Evolutionary conservation across 2,329 filamentous ascomycete genomes (phyloP).

Genomic region (Annulohypoxylon truncatum): DNA sequence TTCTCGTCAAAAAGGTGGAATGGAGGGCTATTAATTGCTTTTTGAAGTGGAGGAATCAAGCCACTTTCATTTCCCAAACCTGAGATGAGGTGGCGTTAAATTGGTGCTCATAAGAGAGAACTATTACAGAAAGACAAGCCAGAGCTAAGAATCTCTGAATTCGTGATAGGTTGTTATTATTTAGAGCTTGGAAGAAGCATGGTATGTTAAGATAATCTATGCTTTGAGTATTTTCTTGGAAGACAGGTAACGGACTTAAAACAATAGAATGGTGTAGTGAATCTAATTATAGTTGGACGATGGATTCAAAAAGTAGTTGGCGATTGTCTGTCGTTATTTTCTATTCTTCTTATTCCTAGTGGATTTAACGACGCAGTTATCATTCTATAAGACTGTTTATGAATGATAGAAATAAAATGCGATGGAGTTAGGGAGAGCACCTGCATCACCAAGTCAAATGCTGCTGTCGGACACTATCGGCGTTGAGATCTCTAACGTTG

Average conservation of each 20-base stretch:
- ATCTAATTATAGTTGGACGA: too few relatives aligned
- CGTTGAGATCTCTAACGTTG: not conserved
- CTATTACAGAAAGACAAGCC: not conserved
- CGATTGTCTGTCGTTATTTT: too few relatives aligned
- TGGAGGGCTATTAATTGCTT: not conserved
- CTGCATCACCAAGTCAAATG: not conserved
- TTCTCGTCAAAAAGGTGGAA: not conserved
- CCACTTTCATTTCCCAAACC: not conserved
- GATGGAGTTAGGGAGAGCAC: too few relatives aligned
- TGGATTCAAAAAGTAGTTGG: too few relatives aligned
- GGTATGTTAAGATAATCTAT: not conserved
- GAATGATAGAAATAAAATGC: too few relatives aligned
- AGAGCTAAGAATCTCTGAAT: not conserved
- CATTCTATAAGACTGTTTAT: too few relatives aligned
- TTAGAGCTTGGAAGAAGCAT: not conserved
- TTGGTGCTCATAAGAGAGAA: not conserved
- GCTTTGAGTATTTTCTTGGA: not conserved
- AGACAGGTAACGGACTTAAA: too few relatives aligned
- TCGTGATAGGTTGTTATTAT: not conserved
- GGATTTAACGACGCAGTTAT: too few relatives aligned
- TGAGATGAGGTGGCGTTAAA: not conserved
- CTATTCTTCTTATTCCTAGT: too few relatives aligned
- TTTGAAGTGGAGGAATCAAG: not conserved
- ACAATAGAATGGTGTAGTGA: too few relatives aligned
- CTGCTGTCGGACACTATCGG: constrained; percentile 4